Conservation (phyloP, 768 basidiomycete species). For the Collybia sordida region DNA sequence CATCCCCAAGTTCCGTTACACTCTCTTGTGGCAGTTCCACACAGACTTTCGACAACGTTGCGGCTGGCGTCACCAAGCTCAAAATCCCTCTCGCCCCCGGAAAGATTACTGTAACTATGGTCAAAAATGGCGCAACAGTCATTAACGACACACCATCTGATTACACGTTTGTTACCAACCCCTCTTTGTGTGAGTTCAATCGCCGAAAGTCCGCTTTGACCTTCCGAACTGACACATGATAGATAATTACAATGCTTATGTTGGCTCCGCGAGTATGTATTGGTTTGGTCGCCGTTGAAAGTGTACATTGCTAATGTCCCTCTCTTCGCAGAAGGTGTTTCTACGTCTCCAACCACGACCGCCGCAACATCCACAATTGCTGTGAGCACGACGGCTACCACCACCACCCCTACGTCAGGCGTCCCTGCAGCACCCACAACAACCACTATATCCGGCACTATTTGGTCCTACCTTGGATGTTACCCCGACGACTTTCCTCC, state of each 20-base stretch:
- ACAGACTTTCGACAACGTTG: constrained; percentile 37
- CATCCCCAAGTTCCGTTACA: constrained; percentile 49
- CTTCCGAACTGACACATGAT: constrained; percentile 11
- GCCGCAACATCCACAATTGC: constrained; percentile 11
- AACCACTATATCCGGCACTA: constrained; percentile 18
- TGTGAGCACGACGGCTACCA: constrained; percentile 15
- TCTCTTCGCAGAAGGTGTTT: too few species aligned
- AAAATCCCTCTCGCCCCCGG: constrained; percentile 54
- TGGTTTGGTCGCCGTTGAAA: too few species aligned
- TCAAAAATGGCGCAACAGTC: constrained; percentile 48
- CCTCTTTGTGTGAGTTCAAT: constrained; percentile 34
- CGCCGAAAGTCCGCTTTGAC: not conserved
- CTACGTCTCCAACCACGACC: constrained; percentile 3
- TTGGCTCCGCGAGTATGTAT: constrained; percentile 44
- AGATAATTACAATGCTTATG: constrained; percentile 70
- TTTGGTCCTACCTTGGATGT: constrained; percentile 20
- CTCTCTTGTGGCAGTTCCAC: constrained; percentile 43
- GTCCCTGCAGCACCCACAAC: constrained; percentile 9
- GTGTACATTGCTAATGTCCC: too few species aligned
- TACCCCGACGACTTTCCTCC: constrained; percentile 12
- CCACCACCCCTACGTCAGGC: constrained; percentile 15
- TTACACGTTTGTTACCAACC: constrained; percentile 38
- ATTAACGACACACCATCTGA: constrained; percentile 46
- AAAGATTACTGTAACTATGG: constrained; percentile 55
- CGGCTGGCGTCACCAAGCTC: constrained; percentile 61